These are phyloP conservation scores for Phyllachora maydis DNA, from an alignment of 2,329 filamentous ascomycete species.

Conservation along the genomic window DNA sequence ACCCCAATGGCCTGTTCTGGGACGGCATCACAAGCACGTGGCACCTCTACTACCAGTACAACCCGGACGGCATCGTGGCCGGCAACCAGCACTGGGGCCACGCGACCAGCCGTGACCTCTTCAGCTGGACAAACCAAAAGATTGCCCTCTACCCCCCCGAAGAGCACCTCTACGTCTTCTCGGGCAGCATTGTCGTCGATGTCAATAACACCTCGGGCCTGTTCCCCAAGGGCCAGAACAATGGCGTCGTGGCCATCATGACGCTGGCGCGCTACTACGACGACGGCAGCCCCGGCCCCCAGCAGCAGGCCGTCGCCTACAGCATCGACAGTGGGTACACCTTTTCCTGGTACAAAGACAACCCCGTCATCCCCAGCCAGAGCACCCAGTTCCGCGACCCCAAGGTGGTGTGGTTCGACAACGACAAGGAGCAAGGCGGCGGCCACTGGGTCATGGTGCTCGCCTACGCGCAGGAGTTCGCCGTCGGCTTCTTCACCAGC, in stretches of 20 bases:
- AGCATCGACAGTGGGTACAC: conserved; percentile 39
- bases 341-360: conserved; percentile 35
- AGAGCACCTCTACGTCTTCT: conserved; percentile 22
- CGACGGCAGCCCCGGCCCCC: conserved; percentile 14
- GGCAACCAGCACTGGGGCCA: conserved; percentile 49
- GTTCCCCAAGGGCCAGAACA: conserved; percentile 30
- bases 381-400: conserved; percentile 42
- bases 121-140: conserved; percentile 42
- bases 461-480: conserved; percentile 7
- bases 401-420: conserved; percentile 41
- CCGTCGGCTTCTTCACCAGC: conserved; percentile 5
- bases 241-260: conserved; percentile 36
- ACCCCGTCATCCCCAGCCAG: conserved; percentile 36
- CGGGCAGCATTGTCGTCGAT: conserved; percentile 37
- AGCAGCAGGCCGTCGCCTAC: conserved; percentile 40
- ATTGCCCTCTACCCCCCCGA: conserved; percentile 34
- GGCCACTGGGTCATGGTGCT: conserved; percentile 36
- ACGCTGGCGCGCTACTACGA: conserved; percentile 14
- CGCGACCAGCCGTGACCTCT: conserved; percentile 38
- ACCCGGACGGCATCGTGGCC: conserved; percentile 8
- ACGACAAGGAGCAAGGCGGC: no score
- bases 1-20: conserved; percentile 42
- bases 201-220: conserved; percentile 44
- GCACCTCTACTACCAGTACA: conserved; percentile 42
- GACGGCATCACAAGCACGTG: conserved; percentile 34